A percentile compares a stretch with the other conserved stretches of the same genome.
Evolutionary conservation across 2,329 filamentous ascomycete genomes (phyloP).

Genomic region (Clarireedia hainanense): DNA sequence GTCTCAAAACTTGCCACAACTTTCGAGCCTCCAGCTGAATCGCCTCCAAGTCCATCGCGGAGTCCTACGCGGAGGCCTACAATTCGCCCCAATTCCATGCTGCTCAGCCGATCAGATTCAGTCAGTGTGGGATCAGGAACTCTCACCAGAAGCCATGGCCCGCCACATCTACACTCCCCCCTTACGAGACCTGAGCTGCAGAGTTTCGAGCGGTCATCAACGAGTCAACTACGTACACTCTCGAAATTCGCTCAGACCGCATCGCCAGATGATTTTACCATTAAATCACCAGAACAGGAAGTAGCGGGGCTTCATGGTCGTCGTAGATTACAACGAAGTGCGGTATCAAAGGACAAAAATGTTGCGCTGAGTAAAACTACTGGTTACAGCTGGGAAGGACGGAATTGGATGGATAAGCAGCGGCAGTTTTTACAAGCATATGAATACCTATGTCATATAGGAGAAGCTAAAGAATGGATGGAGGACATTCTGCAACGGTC

Average conservation of each 20-base stretch:
- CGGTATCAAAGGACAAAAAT: conserved; percentile 29
- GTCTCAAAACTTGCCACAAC: conserved; percentile 9
- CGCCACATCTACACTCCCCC: conserved; percentile 31
- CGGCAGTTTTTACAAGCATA: conserved; percentile 94
- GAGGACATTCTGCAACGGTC: conserved; percentile 79
- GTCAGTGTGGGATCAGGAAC: conserved; percentile 25
- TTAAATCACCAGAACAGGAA: conserved; percentile 71
- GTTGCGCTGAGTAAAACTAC: conserved; percentile 40
- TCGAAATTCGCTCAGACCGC: conserved; percentile 74
- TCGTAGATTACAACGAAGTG: conserved; percentile 67
- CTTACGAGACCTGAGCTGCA: conserved; percentile 67
- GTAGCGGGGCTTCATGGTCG: conserved; percentile 83
- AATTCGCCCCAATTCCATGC: conserved; percentile 50
- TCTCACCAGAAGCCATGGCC: conserved; percentile 1
- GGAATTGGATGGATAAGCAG: conserved; percentile 99
- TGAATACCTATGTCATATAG: conserved; percentile 97
- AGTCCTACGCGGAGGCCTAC: conserved; percentile 11
- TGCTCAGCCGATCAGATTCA: conserved; percentile 50
- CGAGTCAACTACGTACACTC: conserved; percentile 78
- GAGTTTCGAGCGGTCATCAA: conserved; percentile 79
- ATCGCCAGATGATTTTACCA: conserved; percentile 70
- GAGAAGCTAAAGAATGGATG: conserved; percentile 98
- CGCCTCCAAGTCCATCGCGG: background rate
- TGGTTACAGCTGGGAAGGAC: conserved; percentile 66
- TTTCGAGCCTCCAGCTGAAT: conserved; percentile 4